These are phyloP conservation scores for Periconia digitata DNA, from an alignment of 2,329 filamentous ascomycete species.

Conservation along the genomic window DNA sequence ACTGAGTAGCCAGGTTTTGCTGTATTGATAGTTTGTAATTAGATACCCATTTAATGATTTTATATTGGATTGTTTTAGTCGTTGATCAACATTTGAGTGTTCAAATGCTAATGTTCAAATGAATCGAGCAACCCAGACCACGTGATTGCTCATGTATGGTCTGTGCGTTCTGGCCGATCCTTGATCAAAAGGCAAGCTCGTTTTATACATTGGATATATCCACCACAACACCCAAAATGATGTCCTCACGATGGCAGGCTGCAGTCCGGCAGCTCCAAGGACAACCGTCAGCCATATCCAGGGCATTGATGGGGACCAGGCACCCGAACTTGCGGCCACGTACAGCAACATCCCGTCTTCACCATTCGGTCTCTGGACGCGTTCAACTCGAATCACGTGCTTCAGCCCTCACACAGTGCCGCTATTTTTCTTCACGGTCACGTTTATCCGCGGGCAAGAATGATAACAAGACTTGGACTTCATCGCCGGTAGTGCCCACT, in stretches of 20 bases:
- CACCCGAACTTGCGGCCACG: slow-evolving; percentile 13
- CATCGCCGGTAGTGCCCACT: neutral
- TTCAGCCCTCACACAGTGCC: neutral
- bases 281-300: neutral
- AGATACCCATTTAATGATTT: neutral
- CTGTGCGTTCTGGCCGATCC: neutral
- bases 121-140: no score
- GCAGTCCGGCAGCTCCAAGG: slow-evolving; percentile 4
- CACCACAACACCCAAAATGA: slow-evolving; percentile 8
- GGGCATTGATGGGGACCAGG: slow-evolving; percentile 6
- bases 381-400: slow-evolving; percentile 22
- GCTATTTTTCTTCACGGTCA: neutral
- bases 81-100: no score
- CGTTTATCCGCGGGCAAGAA: neutral
- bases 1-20: slow-evolving; percentile 2
- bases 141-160: neutral
- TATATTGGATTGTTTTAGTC: no score
- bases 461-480: neutral
- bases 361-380: slow-evolving; percentile 7
- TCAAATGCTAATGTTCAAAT: no score
- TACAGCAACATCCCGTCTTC: slow-evolving; percentile 3
- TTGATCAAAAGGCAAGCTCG: neutral
- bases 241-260: slow-evolving; percentile 12
- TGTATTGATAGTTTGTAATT: neutral
- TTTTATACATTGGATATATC: neutral